A percentile compares a stretch with the other conserved stretches of the same genome.
phyloP scores from a whole-genome alignment of 495 filamentous ascomycete genomes.

The Choiromyces venosus region DNA sequence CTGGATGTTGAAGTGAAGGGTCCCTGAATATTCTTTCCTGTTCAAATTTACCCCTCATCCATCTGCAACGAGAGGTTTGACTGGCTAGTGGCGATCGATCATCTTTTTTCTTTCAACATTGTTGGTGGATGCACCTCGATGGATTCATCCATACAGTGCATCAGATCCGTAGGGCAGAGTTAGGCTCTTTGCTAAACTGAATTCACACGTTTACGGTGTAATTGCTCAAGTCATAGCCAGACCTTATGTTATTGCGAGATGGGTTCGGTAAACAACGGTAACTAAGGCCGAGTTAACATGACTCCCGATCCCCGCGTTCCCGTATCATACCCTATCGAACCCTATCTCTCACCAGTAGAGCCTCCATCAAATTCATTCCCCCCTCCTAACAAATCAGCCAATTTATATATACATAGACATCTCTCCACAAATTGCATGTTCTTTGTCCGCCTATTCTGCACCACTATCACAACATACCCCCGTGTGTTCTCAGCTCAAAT shows the following conservation, averaged over 20 bases:
- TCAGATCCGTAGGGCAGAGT: neutral
- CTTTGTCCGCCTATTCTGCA: slow-evolving; percentile 7
- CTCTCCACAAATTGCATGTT: slow-evolving; percentile 16
- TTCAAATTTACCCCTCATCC: neutral
- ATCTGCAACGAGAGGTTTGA: neutral
- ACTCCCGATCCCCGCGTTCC: neutral
- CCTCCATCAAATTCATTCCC: neutral
- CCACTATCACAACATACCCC: slow-evolving; percentile 4
- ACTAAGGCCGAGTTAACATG: neutral
- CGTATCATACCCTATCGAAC: neutral
- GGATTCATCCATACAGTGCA: neutral
- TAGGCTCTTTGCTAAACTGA: neutral
- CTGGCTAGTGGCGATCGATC: neutral
- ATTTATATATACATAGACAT: slow-evolving; percentile 6
- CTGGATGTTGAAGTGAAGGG: neutral
- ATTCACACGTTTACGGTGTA: neutral
- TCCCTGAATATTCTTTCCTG: neutral
- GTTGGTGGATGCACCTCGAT: neutral
- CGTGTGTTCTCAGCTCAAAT: slow-evolving; percentile 47
- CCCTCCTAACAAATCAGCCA: slow-evolving; percentile 8
- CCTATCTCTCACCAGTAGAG: neutral
- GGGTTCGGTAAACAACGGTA: neutral
- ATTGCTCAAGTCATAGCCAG: no score
- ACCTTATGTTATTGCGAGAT: no score
- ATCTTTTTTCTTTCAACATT: neutral